phyloP scores from a whole-genome alignment of 2,329 filamentous ascomycete species.

The Penicillium italicum region DNA sequence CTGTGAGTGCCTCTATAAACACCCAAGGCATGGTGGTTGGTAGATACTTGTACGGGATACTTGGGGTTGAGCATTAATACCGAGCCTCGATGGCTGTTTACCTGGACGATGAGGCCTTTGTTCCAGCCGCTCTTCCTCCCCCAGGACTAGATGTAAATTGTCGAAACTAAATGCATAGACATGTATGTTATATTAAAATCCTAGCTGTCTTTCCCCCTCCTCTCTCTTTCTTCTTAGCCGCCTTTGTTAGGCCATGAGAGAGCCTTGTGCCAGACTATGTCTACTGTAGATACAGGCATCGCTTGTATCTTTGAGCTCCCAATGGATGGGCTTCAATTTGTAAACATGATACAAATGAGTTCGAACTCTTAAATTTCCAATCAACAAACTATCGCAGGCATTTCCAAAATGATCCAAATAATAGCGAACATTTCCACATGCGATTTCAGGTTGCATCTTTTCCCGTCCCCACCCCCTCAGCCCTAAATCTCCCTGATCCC shows the following conservation, averaged over 20 bases:
- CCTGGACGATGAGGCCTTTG: too few species aligned
- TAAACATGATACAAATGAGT: background rate
- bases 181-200: too few species aligned
- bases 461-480: conserved; percentile 1
- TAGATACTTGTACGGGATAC: too few species aligned
- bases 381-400: background rate
- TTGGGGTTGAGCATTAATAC: background rate
- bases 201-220: too few species aligned
- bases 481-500: conserved; percentile 1
- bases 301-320: background rate
- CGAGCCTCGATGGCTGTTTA: background rate
- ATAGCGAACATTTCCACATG: background rate
- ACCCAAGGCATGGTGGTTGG: background rate
- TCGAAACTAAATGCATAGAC: too few species aligned
- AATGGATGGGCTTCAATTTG: background rate
- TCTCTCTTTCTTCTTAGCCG: too few species aligned
- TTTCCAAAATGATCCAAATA: background rate
- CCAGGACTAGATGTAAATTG: too few species aligned
- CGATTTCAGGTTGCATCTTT: background rate
- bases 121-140: too few species aligned
- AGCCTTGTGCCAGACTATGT: background rate
- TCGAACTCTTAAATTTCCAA: background rate
- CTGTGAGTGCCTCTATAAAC: too few species aligned
- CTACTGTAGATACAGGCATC: background rate
- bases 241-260: background rate